Conservation (phyloP, 805 yeast species). For the Spathaspora arborariae region DNA sequence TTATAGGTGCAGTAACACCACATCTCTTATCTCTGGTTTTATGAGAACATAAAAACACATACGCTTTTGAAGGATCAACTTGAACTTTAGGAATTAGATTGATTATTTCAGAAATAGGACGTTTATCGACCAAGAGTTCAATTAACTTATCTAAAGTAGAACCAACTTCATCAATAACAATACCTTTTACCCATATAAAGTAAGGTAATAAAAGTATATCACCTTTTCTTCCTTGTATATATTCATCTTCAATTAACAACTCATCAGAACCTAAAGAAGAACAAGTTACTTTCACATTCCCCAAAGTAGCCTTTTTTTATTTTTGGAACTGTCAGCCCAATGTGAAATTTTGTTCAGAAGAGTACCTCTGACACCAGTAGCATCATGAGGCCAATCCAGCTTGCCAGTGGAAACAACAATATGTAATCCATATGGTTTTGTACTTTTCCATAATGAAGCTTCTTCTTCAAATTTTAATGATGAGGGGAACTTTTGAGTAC, state of each 20-base stretch:
- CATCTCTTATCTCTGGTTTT: slow-evolving; percentile 88
- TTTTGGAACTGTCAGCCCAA: slow-evolving; percentile 25
- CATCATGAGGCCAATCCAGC: slow-evolving; percentile 80
- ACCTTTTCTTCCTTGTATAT: slow-evolving; percentile 41
- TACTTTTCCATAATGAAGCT: slow-evolving; percentile 59
- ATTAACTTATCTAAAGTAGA: slow-evolving; percentile 43
- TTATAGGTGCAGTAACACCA: slow-evolving; percentile 88
- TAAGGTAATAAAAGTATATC: slow-evolving; percentile 70
- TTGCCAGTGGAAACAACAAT: slow-evolving; percentile 80
- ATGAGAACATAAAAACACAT: slow-evolving; percentile 83
- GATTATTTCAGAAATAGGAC: slow-evolving; percentile 8
- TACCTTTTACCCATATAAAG: slow-evolving; percentile 63
- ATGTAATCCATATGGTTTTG: slow-evolving; percentile 68
- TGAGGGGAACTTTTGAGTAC: slow-evolving; percentile 51
- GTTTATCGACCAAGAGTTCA: slow-evolving; percentile 32
- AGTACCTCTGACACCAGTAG: slow-evolving; percentile 43
- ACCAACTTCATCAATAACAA: slow-evolving; percentile 41
- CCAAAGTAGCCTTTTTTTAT: slow-evolving; percentile 18
- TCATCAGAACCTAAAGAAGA: slow-evolving; percentile 51
- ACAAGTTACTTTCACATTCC: slow-evolving; percentile 47
- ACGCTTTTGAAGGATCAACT: slow-evolving; percentile 36
- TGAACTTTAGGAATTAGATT: slow-evolving; percentile 14
- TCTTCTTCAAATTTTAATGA: slow-evolving; percentile 42
- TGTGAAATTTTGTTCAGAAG: slow-evolving; percentile 42
- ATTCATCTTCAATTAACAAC: slow-evolving; percentile 36